Evolutionary conservation across 805 yeast genomes (phyloP), one percentile per base, ranked within the genome.

Genomic region (Yarrowia porcina): DNA sequence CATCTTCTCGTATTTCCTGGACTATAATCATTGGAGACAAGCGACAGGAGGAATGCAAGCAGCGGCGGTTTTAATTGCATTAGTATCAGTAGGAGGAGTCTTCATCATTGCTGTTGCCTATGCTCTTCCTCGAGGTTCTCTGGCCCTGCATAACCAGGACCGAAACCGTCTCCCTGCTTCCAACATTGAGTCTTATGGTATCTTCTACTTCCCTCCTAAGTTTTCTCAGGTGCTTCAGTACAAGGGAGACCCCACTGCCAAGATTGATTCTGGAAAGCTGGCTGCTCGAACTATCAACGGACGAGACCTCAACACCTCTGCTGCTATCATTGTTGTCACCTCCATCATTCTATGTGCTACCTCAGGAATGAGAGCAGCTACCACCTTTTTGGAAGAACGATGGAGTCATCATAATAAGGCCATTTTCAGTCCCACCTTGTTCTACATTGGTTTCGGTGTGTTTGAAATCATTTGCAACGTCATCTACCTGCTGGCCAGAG

Each of bases 401-500:
- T 52, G 44, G 44, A 32, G 39, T 7, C 49, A 36, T 21, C 18
- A 52, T n/a, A 32, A 32, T 45, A 56, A 56, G 38, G 20, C 49
- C 27, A 39, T 56, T 20, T 56, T 11, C 30, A 39, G 38, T 21
- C 61, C 47, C 17, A 32, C 49, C 1, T 4, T 83, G 20, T 83
- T 86, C 83, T 88, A 86, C 72, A 76, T 85, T 30, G 75, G 82
- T 67, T 87, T 89, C 83, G 92, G 92, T 27, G 82, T 80, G 3
- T 75, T 86, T 50, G 94, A 88, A 74, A 74, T 78, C 0, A 68
- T 86, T 28, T 82, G 84, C 61, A 81, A 85, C 66, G 63, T 83
- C 11, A 65, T 85, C 36, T 86, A 84, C 70, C 71, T 88, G 64
- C 69, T 85, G 35, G 83, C 85, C 21, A 81, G 96, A 72, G 83